Evolutionary conservation across 164 flowering plant species (phyloP).

Genomic region (Malania oleifera): DNA sequence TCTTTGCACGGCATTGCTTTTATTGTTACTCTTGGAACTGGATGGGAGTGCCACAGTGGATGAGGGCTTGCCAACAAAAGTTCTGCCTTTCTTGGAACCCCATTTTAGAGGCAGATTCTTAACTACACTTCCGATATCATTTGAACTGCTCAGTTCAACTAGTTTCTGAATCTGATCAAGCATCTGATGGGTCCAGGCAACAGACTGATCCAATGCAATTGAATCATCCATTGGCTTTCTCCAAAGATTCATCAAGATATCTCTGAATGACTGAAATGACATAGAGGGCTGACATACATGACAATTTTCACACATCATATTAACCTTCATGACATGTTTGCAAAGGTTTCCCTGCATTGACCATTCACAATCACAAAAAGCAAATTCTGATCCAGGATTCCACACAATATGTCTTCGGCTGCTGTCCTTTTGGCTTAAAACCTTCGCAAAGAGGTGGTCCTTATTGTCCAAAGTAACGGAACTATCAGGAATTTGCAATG

Average conservation of each 20-base stretch:
- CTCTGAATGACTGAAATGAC: conserved; percentile 63
- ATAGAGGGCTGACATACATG: conserved; percentile 43
- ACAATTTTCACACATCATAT: conserved; percentile 55
- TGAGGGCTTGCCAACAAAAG: conserved; percentile 47
- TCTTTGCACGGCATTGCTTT: conserved; percentile 16
- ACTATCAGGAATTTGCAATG: conserved; percentile 64
- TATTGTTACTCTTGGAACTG: conserved; percentile 23
- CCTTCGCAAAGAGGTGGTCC: conserved; percentile 61
- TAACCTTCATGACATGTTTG: conserved; percentile 91
- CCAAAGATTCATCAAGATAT: conserved; percentile 45
- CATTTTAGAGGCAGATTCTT: conserved; percentile 69
- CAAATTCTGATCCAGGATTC: conserved; percentile 96
- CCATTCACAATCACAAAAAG: conserved; percentile 90
- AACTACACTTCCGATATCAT: conserved; percentile 56
- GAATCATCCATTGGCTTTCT: conserved; percentile 78
- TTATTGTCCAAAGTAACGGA: conserved; percentile 53
- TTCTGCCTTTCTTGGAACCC: conserved; percentile 65
- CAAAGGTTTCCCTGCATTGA: conserved; percentile 87
- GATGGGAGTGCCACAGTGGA: conserved; percentile 32
- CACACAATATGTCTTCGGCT: conserved; percentile 45
- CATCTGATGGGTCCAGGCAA: conserved; percentile 72
- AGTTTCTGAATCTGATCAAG: conserved; percentile 66
- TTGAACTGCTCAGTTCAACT: conserved; percentile 54
- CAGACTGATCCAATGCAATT: conserved; percentile 58
- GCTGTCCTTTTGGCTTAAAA: conserved; percentile 60